These are phyloP conservation scores for Irineochytrium annulatum DNA, from an alignment of 192 early-diverging fungal species.

Conservation along the genomic window DNA sequence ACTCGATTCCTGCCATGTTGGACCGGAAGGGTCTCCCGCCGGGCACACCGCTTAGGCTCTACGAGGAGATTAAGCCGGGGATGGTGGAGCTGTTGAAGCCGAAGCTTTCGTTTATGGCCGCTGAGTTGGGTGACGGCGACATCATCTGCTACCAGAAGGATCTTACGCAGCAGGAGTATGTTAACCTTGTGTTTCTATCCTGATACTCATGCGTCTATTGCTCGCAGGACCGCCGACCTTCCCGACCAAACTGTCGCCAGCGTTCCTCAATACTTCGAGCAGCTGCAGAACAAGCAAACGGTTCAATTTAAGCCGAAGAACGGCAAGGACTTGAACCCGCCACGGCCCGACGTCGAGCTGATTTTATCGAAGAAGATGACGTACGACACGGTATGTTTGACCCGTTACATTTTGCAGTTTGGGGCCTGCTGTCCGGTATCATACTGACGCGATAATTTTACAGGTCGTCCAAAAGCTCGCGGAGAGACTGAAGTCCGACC, in stretches of 20 bases:
- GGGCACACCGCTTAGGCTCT: constrained; percentile 58
- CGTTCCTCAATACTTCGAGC: constrained; percentile 75
- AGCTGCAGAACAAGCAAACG: constrained; percentile 59
- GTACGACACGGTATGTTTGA: constrained; percentile 49
- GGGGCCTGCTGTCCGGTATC: constrained; percentile 10
- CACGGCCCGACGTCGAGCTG: constrained; percentile 39
- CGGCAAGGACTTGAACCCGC: constrained; percentile 31
- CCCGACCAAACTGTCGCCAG: constrained; percentile 35
- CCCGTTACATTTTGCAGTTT: background rate
- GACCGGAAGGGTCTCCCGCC: constrained; percentile 51
- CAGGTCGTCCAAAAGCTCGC: constrained; percentile 63
- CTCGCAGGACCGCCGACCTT: constrained; percentile 24
- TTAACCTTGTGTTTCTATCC: constrained; percentile 29
- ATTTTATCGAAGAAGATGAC: constrained; percentile 62
- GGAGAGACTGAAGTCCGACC: constrained; percentile 51
- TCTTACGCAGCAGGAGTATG: constrained; percentile 32
- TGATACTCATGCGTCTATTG: background rate
- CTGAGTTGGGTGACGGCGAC: constrained; percentile 92
- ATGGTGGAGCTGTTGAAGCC: constrained; percentile 79
- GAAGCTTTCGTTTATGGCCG: constrained; percentile 56
- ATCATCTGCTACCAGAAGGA: constrained; percentile 80
- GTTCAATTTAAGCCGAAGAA: constrained; percentile 68
- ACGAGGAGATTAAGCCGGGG: constrained; percentile 89
- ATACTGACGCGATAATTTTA: constrained; percentile 25
- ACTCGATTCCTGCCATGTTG: constrained; percentile 55